Percentiles rank a stretch among this genome's conserved stretches.
Evolutionary conservation across 2,329 filamentous ascomycete species (phyloP).

Genomic region (Purpureocillium lavendulum): DNA sequence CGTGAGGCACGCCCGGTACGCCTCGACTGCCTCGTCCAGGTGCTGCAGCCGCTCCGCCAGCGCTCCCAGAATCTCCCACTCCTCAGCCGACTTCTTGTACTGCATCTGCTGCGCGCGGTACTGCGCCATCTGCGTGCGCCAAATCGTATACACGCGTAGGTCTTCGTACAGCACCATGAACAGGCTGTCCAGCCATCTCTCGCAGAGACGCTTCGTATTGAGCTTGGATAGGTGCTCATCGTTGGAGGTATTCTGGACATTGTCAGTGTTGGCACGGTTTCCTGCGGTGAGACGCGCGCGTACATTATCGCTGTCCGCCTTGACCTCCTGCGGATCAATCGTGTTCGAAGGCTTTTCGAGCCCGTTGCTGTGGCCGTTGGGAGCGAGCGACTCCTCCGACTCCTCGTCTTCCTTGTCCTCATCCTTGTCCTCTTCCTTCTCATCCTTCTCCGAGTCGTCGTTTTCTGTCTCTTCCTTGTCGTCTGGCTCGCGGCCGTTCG

Average conservation of each 20-base stretch:
- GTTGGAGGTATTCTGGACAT: slow-evolving; percentile 46
- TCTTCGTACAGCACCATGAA: slow-evolving; percentile 99
- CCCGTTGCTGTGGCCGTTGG: slow-evolving; percentile 28
- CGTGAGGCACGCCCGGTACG: slow-evolving; percentile 78
- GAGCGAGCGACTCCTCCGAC: no score
- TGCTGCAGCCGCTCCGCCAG: slow-evolving; percentile 91
- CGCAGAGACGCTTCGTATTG: slow-evolving; percentile 93
- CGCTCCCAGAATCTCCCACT: slow-evolving; percentile 96
- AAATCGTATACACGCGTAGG: slow-evolving; percentile 96
- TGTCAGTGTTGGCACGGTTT: not conserved
- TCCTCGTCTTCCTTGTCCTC: not conserved
- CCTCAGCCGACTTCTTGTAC: slow-evolving; percentile 93
- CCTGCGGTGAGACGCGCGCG: slow-evolving; percentile 21
- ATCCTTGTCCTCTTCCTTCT: not conserved
- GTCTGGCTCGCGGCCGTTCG: slow-evolving; percentile 35
- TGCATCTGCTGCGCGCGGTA: slow-evolving; percentile 88
- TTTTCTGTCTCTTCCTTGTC: slow-evolving; percentile 26
- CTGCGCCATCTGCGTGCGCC: slow-evolving; percentile 96
- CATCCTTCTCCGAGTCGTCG: slow-evolving; percentile 13
- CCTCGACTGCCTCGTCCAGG: slow-evolving; percentile 82
- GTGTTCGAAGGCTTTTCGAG: slow-evolving; percentile 76
- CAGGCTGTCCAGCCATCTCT: slow-evolving; percentile 94
- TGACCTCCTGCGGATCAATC: slow-evolving; percentile 67
- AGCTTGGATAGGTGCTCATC: slow-evolving; percentile 79
- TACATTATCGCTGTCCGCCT: slow-evolving; percentile 66